Base-by-base conservation (phyloP, 192 early-diverging fungal species). In the Rhizophlyctis rosea region DNA sequence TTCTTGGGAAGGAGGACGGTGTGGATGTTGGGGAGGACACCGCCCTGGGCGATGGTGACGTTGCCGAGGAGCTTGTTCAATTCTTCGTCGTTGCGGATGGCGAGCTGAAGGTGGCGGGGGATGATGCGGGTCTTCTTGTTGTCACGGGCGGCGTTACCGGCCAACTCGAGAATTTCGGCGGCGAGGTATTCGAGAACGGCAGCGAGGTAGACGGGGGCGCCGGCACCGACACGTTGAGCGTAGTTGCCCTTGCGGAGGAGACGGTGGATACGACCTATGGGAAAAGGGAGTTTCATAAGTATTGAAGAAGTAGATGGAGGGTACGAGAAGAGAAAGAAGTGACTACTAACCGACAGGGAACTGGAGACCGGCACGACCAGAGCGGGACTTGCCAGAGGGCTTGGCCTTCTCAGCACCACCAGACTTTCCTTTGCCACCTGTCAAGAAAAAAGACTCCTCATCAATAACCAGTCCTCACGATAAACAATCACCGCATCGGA, bases 301-400 rank as follows among this genome's bases (percentile, higher is more conserved):
- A 92, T 76, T 89, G 89, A 71, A 90, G 85, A 51, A 96, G 84
- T 54, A 92, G 85, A 86, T 91, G 90, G 81, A 94, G 92, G 76
- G 94, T 89, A 91, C 94, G 92, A 72, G n/a, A n/a, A n/a, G n/a
- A n/a, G n/a, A n/a, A n/a, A n/a, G n/a, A n/a, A n/a, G n/a, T n/a
- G n/a, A n/a, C n/a, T n/a, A n/a, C n/a, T n/a, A n/a, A n/a, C n/a
- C 91, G 67, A 93, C 91, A 65, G 91, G 91, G 86, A 93, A 93
- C 77, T 91, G 90, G 71, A 92, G 88, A 74, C 90, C 91, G 66
- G 90, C 91, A 73, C 84, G 82, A 72, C 88, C 76, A 39, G 90
- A 92, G 73, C 90, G 86, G 59, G 86, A 87, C 74, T 87, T 81
- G 57, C 73, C 60, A 30, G 56, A 67, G 18, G 47, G 32, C 25